A percentile compares a stretch with the other conserved stretches of the same genome.
These are phyloP conservation scores for Plasmodium berghei DNA, from an alignment of 169 alveolate species.

Conservation along the genomic window DNA sequence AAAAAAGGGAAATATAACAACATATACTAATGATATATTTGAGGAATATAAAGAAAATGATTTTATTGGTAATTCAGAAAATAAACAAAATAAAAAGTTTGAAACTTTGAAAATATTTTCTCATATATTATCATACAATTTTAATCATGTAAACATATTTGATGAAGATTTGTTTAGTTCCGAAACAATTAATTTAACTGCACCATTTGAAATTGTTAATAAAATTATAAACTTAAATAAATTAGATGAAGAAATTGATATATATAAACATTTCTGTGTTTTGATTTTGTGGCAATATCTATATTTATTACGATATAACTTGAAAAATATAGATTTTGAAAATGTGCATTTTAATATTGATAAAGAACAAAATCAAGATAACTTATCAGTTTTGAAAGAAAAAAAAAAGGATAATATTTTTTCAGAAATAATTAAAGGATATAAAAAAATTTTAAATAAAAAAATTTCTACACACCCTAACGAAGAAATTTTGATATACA, in stretches of 20 bases:
- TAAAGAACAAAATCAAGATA: background rate
- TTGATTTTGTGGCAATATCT: conserved; percentile 36
- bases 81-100: no score
- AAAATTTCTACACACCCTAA: background rate
- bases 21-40: no score
- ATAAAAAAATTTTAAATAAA: conserved; percentile 26
- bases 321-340: conserved; percentile 8
- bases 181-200: background rate
- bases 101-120: no score
- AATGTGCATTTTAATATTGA: conserved; percentile 9
- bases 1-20: conserved; percentile 7
- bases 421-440: background rate
- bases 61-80: background rate
- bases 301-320: conserved; percentile 16
- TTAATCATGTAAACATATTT: conserved; percentile 26
- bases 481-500: conserved; percentile 23
- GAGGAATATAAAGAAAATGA: background rate
- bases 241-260: background rate
- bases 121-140: no score
- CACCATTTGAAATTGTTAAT: no score
- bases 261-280: background rate
- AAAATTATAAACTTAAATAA: background rate
- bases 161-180: conserved; percentile 51
- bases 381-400: background rate
- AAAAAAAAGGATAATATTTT: conserved; percentile 4